phyloP scores from a whole-genome alignment of 495 filamentous ascomycete genomes.

The Poronia punctata region DNA sequence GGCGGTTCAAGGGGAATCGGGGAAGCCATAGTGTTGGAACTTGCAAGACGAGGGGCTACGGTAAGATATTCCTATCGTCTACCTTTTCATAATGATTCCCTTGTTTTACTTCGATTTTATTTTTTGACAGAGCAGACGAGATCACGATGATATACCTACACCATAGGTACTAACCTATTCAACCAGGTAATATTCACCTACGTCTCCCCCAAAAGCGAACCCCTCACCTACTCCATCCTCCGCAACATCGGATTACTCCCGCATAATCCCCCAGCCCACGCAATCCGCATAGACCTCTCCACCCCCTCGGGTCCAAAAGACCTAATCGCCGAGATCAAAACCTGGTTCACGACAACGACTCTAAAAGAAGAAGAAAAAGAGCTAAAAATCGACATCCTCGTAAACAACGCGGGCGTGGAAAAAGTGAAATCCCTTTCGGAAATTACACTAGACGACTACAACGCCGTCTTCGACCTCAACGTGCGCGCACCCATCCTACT shows the following conservation, averaged over 20 bases:
- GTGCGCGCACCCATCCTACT: constrained; percentile 60
- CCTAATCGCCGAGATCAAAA: constrained; percentile 2
- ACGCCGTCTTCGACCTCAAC: constrained; percentile 46
- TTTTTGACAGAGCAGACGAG: too few species aligned
- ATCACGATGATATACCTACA: neutral
- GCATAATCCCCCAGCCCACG: constrained; percentile 13
- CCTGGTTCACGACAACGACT: neutral
- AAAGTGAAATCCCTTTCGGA: constrained; percentile 41
- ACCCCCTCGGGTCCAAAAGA: constrained; percentile 8
- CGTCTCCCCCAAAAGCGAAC: constrained; percentile 31
- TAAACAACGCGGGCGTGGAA: constrained; percentile 53
- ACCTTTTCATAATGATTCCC: neutral
- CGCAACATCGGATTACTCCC: constrained; percentile 24
- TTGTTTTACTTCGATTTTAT: too few species aligned
- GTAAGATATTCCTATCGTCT: constrained; percentile 29
- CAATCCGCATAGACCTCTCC: constrained; percentile 11
- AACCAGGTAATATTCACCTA: constrained; percentile 35
- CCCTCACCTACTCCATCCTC: constrained; percentile 24
- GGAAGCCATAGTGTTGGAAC: constrained; percentile 62
- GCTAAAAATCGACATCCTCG: constrained; percentile 54
- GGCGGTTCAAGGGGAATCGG: constrained; percentile 68
- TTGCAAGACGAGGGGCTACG: constrained; percentile 59
- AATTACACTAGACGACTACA: constrained; percentile 53
- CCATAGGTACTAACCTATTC: neutral
- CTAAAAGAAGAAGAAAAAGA: constrained; percentile 10